phyloP scores from a whole-genome alignment of 441 rosid genomes.

The Erodium moschatum region DNA sequence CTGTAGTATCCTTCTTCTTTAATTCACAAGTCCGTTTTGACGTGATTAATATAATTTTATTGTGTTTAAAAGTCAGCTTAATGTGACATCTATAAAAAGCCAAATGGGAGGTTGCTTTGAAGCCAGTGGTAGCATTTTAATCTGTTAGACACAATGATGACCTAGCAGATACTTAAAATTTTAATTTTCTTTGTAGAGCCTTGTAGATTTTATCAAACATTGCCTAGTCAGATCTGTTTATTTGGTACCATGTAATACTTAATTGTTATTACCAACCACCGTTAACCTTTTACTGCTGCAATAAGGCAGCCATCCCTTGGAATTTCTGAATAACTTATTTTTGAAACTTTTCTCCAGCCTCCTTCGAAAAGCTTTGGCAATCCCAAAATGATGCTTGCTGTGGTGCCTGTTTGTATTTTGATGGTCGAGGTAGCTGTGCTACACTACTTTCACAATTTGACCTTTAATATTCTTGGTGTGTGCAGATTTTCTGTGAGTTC shows the following conservation, averaged over 20 bases:
- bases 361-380: too few relatives aligned
- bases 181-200: too few relatives aligned
- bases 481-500: slow-evolving; percentile 84
- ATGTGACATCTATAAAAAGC: background rate
- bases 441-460: slow-evolving; percentile 6
- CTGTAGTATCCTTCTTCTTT: background rate
- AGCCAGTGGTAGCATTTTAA: background rate
- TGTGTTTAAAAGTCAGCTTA: background rate
- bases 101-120: background rate
- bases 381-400: too few relatives aligned
- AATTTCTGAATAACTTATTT: too few relatives aligned
- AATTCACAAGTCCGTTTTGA: background rate
- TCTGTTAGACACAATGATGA: background rate
- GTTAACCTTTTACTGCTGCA: background rate
- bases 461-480: slow-evolving; percentile 13
- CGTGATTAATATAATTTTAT: background rate
- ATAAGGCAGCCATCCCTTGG: background rate
- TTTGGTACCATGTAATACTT: background rate
- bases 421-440: too few relatives aligned
- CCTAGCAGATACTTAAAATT: background rate
- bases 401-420: too few relatives aligned
- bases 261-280: background rate
- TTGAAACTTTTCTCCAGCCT: too few relatives aligned
- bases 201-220: too few relatives aligned
- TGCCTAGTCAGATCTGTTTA: background rate